Percentiles rank a stretch among this genome's conserved stretches.
Conservation (phyloP, 2,329 filamentous ascomycete genomes). For the Dryadomyces quercus-mongolicae region DNA sequence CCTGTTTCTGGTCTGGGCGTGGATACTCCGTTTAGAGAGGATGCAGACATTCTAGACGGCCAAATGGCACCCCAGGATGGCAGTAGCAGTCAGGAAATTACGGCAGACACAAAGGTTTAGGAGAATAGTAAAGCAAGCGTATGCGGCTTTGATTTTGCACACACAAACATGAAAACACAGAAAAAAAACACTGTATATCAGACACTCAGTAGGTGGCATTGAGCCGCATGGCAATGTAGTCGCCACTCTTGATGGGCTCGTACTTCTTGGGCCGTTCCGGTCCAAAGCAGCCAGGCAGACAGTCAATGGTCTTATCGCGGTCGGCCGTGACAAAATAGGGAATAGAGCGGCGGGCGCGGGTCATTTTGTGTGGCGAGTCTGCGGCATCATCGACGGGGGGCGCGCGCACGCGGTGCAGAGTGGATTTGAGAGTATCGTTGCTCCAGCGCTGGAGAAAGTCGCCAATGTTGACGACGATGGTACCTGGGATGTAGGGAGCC, state of each 20-base stretch:
- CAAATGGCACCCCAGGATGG: neutral
- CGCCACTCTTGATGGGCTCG: constrained; percentile 21
- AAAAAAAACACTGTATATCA: neutral
- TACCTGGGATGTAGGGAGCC: constrained; percentile 16
- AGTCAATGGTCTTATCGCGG: constrained; percentile 34
- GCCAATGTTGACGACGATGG: constrained; percentile 66
- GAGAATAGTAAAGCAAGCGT: neutral
- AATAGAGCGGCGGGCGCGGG: constrained; percentile 44
- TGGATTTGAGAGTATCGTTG: constrained; percentile 49
- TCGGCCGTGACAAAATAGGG: constrained; percentile 44
- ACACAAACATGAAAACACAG: too few relatives aligned
- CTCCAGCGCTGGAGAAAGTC: constrained; percentile 78
- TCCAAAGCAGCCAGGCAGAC: constrained; percentile 31
- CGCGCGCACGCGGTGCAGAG: constrained; percentile 32
- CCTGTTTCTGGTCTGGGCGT: constrained; percentile 9
- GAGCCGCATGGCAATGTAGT: constrained; percentile 14
- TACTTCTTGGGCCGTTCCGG: constrained; percentile 32
- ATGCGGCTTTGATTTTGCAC: too few relatives aligned
- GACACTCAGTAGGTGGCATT: constrained; percentile 9
- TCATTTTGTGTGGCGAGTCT: constrained; percentile 23
- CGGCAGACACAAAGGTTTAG: neutral
- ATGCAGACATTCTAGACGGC: constrained; percentile 4
- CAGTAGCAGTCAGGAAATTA: neutral
- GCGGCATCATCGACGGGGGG: constrained; percentile 4
- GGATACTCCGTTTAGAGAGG: constrained; percentile 10